Evolutionary conservation across 1,284 basidiomycete species (phyloP), one percentile per base, ranked within the genome.

Genomic region (Cryptococcus hybrid): DNA sequence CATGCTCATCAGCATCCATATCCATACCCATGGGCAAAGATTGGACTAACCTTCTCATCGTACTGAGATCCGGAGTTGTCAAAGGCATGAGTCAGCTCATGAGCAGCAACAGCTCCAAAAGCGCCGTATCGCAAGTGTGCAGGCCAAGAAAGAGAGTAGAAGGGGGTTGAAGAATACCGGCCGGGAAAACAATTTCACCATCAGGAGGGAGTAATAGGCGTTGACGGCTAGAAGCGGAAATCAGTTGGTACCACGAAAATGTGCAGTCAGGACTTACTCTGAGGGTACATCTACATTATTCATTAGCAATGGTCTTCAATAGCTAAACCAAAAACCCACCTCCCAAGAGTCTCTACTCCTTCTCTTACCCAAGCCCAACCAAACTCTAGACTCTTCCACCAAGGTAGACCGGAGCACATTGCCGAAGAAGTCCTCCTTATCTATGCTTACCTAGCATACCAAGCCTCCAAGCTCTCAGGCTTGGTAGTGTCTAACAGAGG

Each of bases 151-250:
- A 85, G 81, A 11, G 85, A 85, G 82, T 96, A 98, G 84, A 95
- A 98, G 93, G 93, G 2, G 90, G 87, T 68, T 89, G 91, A 45
- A 98, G 79, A 70, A 98, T 94, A 43, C 95, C 95, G 12, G 95
- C 95, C 3, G 95, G 94, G 82, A 99, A 97, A 13, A 94, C 91
- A 58, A 97, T 95, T 87, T 95, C 79, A 55, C 63, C 64, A 42
- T 63, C 68, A 18, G 67, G 68, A 2, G 72, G 6, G 70, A 66
- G 61, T 76, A 77, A 61, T 78, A 78, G 5, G 78, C 77, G 55
- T 78, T 78, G 34, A 78, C 71, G 12, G 71, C 64, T 67, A 40
- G 37, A 37, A 24, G 24, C 24, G 15, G n/a, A 42, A 38, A 51
- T 55, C 44, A 56, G 42, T 51, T 53, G 43, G 1, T 3, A 11